These are phyloP conservation scores for Neofusicoccum ribis DNA, from an alignment of 2,329 filamentous ascomycete species.

Conservation along the genomic window DNA sequence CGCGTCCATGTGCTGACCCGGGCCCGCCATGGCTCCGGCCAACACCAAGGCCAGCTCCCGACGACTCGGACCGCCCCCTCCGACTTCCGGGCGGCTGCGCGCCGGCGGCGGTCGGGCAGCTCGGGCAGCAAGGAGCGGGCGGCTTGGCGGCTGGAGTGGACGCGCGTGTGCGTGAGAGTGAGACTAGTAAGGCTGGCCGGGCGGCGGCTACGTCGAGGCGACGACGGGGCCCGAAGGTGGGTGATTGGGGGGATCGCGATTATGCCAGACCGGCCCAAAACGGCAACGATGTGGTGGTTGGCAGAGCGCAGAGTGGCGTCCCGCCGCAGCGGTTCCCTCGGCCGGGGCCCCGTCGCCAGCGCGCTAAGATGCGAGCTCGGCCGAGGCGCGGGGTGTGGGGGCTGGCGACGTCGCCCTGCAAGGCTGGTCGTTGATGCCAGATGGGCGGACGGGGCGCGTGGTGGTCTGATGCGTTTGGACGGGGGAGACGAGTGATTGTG, in stretches of 20 bases:
- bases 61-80: neutral
- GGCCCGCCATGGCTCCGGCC: neutral
- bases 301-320: neutral
- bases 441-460: neutral
- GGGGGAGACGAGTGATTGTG: neutral
- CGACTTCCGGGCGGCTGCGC: neutral
- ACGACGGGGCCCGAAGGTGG: neutral
- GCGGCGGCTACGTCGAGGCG: neutral
- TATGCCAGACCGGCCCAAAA: neutral
- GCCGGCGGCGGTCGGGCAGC: neutral
- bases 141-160: neutral
- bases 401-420: too few relatives aligned
- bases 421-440: neutral
- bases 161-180: neutral
- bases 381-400: neutral
- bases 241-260: neutral
- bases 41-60: neutral
- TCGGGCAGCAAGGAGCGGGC: neutral
- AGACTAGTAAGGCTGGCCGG: neutral
- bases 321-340: neutral
- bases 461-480: neutral
- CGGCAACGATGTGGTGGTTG: slow-evolving; percentile 7
- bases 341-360: neutral
- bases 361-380: too few relatives aligned
- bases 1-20: neutral